Percentiles rank a stretch among this genome's conserved stretches.
Evolutionary conservation across 208 protist species (phyloP).

Genomic region (Wallacemonas sp.): DNA sequence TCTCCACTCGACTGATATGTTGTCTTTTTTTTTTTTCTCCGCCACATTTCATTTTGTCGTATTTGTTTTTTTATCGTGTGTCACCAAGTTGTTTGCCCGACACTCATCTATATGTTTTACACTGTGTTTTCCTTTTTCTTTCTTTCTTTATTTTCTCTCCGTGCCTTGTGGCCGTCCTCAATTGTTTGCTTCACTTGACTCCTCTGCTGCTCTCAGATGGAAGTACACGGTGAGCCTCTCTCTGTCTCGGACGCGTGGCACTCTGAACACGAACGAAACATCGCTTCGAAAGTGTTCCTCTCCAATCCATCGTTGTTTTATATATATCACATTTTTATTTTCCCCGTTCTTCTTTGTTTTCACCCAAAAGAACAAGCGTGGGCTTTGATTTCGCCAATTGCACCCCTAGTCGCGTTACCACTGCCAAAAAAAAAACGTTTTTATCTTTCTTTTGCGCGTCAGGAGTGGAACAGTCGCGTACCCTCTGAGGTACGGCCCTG

Average conservation of each 20-base stretch:
- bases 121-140: not conserved
- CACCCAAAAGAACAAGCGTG: too few species aligned
- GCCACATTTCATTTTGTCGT: not conserved
- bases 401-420: too few species aligned
- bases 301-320: not conserved
- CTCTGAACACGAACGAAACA: not conserved
- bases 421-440: too few species aligned
- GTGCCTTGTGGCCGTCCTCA: not conserved
- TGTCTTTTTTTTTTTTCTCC: conserved; percentile 23
- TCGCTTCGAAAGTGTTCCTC: not conserved
- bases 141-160: not conserved
- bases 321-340: not conserved
- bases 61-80: too few species aligned
- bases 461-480: too few species aligned
- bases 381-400: too few species aligned
- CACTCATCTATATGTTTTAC: not conserved
- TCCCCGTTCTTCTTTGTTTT: not conserved
- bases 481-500: too few species aligned
- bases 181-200: not conserved
- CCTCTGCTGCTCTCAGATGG: conserved; percentile 7
- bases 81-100: too few species aligned
- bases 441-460: too few species aligned
- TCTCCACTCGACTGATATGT: conserved; percentile 1
- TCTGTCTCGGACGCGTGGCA: not conserved
- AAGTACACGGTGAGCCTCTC: not conserved